Percentiles rank a stretch among this genome's conserved stretches.
Conservation (phyloP, 1,284 basidiomycete species). For the Sporisorium reilianum region DNA sequence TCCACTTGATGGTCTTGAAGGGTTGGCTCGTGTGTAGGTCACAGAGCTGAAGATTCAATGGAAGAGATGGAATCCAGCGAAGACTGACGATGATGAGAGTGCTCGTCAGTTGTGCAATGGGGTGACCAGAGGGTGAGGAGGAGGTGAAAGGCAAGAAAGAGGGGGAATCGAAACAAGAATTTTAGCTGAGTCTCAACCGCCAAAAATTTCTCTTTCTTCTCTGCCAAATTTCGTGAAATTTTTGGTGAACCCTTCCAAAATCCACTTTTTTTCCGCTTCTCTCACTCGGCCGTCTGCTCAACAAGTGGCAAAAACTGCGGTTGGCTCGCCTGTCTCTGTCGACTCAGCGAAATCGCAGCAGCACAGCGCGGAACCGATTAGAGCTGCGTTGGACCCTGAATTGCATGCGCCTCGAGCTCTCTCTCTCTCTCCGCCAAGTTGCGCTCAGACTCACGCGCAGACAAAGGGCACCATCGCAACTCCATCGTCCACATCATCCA, state of each 20-base stretch:
- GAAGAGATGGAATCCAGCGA: background rate
- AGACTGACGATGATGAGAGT: constrained; percentile 4
- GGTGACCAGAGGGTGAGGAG: constrained; percentile 36
- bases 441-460: background rate
- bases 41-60: background rate
- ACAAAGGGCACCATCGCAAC: background rate
- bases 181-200: constrained; percentile 14
- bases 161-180: background rate
- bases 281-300: constrained; percentile 20
- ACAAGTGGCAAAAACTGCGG: constrained; percentile 14
- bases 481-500: background rate
- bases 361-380: constrained; percentile 7
- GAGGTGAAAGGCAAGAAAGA: constrained; percentile 22
- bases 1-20: background rate
- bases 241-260: constrained; percentile 16
- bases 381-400: constrained; percentile 18
- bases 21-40: background rate
- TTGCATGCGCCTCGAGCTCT: background rate
- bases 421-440: background rate
- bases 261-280: constrained; percentile 7
- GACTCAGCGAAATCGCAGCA: background rate
- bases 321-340: constrained; percentile 5
- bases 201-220: constrained; percentile 28
- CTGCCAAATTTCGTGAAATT: constrained; percentile 7
- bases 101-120: constrained; percentile 1